Base-by-base conservation (phyloP, 345 rosid genomes). In the Cardamine chenopodiifolia region DNA sequence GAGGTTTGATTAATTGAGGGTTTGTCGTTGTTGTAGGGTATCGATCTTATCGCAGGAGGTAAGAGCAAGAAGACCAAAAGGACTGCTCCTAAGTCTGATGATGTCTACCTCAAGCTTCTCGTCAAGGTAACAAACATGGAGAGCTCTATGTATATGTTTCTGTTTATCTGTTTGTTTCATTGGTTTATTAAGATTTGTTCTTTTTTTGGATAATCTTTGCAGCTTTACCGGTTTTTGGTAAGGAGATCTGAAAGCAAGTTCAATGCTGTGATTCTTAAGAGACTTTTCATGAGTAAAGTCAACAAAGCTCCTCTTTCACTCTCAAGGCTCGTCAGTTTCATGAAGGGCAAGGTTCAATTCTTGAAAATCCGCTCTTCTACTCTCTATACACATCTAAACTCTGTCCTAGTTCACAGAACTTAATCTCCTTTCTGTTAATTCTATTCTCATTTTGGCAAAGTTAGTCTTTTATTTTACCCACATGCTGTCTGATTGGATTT, bases 261-360 rank as follows among this genome's bases (percentile, higher is more conserved):
- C 87, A 92, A 90, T 78, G 93, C 90, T 2, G 99, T 95, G 79
- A 86, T 95, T 17, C 68, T 95, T 77, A 90, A 95, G 89, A 87
- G 99, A 73, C 75, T 95, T 77, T 92, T 95, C 50, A 95, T 95
- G 99, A 90, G 98, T 86, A 95, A 92, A 82, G 86, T 80, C 58
- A 90, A 95, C 89, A 90, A 92, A 79, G 73, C 97, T 1, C 93
- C 97, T 1, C 86, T 95, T 2, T 95, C 98, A 3, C 96, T 95
- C 18, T 92, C 97, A 0, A 86, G 85, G 65, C 93, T 95, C 26
- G 66, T 84, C 12, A 70, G 61, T 1, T 90, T 72, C 85, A 86
- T 80, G 81, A 73, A 81, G 1, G 92, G 91, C 70, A 95, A 95
- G 97, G 99, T 95, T 59, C 8, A 66, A 42, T 8, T 66, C 54